Conservation (phyloP, 345 rosid species). For the Brassica rapa region DNA sequence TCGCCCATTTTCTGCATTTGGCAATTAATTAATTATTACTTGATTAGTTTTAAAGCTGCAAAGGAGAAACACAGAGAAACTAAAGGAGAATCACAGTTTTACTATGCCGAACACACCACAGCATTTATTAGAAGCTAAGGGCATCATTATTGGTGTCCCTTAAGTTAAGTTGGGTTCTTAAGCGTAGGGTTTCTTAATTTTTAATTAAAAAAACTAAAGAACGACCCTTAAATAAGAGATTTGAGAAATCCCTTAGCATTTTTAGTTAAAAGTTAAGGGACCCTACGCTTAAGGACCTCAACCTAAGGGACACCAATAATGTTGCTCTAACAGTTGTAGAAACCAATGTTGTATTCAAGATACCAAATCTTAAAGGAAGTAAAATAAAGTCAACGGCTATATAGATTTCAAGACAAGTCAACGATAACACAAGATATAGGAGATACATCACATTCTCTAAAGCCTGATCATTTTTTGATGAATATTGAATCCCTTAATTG, state of each 20-base stretch:
- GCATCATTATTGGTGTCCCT: too few relatives aligned
- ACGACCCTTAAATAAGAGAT: too few relatives aligned
- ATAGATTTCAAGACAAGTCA: background rate
- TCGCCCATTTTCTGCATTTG: constrained; percentile 48
- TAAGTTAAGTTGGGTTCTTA: too few relatives aligned
- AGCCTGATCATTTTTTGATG: background rate
- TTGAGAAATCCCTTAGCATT: too few relatives aligned
- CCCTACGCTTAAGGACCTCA: too few relatives aligned
- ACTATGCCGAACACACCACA: too few relatives aligned
- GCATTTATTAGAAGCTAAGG: background rate
- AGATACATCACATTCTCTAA: background rate
- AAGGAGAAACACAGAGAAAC: background rate
- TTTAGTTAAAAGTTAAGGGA: too few relatives aligned
- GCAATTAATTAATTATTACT: background rate
- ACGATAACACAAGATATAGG: background rate
- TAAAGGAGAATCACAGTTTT: too few relatives aligned
- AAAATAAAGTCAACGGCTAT: background rate
- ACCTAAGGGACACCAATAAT: too few relatives aligned
- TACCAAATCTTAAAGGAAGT: background rate
- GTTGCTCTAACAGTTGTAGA: too few relatives aligned
- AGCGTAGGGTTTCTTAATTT: too few relatives aligned
- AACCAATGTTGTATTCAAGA: background rate
- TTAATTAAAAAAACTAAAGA: too few relatives aligned
- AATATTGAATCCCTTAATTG: background rate
- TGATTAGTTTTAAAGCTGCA: constrained; percentile 18